Evolutionary conservation across 2,329 filamentous ascomycete species (phyloP).

Genomic region (Pleoardoris graminearum): DNA sequence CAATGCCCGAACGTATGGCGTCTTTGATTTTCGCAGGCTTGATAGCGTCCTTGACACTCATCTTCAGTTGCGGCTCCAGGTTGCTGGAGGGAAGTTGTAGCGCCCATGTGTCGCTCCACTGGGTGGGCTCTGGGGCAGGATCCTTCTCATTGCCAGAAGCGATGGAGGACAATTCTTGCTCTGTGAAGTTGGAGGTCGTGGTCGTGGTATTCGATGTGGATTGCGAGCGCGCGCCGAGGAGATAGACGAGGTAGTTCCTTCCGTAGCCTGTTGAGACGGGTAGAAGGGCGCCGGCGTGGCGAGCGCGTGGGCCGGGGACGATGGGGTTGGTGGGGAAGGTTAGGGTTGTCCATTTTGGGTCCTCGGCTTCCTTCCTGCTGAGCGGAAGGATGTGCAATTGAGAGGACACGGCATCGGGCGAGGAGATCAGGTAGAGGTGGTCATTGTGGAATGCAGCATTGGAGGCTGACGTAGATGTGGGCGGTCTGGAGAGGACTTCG

Average conservation of each 20-base stretch:
- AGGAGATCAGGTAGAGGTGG: conserved; percentile 47
- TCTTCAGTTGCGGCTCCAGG: conserved; percentile 26
- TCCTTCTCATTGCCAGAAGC: not conserved
- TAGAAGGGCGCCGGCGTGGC: conserved; percentile 45
- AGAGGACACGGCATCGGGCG: conserved; percentile 35
- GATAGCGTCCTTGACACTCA: conserved; percentile 33
- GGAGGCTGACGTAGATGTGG: conserved; percentile 26
- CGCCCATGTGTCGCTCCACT: conserved; percentile 50
- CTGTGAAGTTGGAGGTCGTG: not conserved
- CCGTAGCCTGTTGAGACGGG: conserved; percentile 51
- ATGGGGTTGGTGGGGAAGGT: conserved; percentile 50
- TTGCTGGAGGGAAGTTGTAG: conserved; percentile 49
- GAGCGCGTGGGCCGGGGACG: conserved; percentile 47
- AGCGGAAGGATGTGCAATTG: conserved; percentile 32
- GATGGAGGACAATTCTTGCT: not conserved
- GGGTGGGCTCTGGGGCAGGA: conserved; percentile 20
- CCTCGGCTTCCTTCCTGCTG: conserved; percentile 10
- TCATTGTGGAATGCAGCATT: conserved; percentile 45
- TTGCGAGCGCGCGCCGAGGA: conserved; percentile 41
- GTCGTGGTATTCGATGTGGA: conserved; percentile 7
- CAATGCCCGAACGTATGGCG: conserved; percentile 46
- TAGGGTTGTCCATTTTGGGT: conserved; percentile 44
- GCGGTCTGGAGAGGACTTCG: conserved; percentile 26
- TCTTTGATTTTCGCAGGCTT: conserved; percentile 53
- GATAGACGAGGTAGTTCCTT: conserved; percentile 50